phyloP scores from a whole-genome alignment of 2,329 filamentous ascomycete species.

The Botrytis aclada region DNA sequence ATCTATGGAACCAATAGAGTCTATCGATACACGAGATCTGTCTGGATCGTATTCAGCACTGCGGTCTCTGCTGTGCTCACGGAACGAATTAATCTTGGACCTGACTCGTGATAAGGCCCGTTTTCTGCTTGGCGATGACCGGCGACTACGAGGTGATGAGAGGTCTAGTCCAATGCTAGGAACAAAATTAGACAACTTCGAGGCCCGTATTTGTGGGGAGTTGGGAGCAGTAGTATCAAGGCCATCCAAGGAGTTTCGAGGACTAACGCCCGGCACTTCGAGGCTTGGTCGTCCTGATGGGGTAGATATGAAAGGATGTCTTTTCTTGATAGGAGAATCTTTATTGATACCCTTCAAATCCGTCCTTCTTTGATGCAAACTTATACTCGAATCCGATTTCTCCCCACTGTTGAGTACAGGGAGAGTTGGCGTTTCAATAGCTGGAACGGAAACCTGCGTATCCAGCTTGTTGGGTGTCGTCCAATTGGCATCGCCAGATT shows the following conservation, averaged over 20 bases:
- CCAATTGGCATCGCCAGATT: conserved; percentile 41
- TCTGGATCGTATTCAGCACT: conserved; percentile 44
- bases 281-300: conserved; percentile 42
- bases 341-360: conserved; percentile 25
- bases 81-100: conserved; percentile 40
- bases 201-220: conserved; percentile 33
- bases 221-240: conserved; percentile 44
- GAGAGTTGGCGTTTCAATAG: conserved; percentile 24
- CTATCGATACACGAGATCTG: conserved; percentile 12
- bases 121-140: conserved; percentile 59
- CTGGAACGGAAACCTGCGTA: conserved; percentile 19
- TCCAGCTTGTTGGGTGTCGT: conserved; percentile 23
- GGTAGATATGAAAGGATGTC: conserved; percentile 23
- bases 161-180: conserved; percentile 60
- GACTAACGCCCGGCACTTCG: conserved; percentile 45
- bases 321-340: conserved; percentile 23
- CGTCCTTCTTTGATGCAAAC: conserved; percentile 28
- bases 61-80: conserved; percentile 45
- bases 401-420: conserved; percentile 22
- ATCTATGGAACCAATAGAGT: conserved; percentile 17
- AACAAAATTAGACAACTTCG: conserved; percentile 38
- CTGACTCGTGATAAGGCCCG: conserved; percentile 47
- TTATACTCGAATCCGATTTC: conserved; percentile 19
- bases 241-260: conserved; percentile 43
- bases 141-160: conserved; percentile 61